These are phyloP conservation scores for Mortierella claussenii DNA, from an alignment of 192 early-diverging fungal species.

Conservation along the genomic window DNA sequence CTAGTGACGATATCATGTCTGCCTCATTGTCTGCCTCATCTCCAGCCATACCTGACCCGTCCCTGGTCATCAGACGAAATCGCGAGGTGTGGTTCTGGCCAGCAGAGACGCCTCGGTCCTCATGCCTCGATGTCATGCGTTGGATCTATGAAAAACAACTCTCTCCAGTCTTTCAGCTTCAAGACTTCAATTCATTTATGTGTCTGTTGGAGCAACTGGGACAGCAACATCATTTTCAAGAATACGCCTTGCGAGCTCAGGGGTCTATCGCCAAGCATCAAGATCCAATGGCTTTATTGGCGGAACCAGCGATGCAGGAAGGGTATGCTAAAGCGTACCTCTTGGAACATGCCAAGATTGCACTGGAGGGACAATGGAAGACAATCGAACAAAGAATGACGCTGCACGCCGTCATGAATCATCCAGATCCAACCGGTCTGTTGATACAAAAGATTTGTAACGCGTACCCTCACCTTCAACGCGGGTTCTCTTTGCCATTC, in stretches of 20 bases:
- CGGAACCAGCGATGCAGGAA: neutral
- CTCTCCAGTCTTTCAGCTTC: too few relatives aligned
- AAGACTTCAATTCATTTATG: constrained; percentile 8
- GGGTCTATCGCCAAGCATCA: neutral
- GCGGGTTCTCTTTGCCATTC: too few relatives aligned
- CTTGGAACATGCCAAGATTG: too few relatives aligned
- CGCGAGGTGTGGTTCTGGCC: constrained; percentile 14
- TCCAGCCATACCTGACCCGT: too few relatives aligned
- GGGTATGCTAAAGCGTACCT: neutral
- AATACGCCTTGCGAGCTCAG: neutral
- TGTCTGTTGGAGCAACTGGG: neutral
- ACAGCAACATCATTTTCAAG: constrained; percentile 10
- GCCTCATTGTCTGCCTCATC: too few relatives aligned
- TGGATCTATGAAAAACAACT: constrained; percentile 3
- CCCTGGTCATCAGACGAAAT: neutral
- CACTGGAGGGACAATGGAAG: too few relatives aligned
- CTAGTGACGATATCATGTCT: too few relatives aligned
- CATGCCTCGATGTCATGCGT: constrained; percentile 3
- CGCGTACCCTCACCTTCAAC: too few relatives aligned
- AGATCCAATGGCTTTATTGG: neutral
- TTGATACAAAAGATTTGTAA: too few relatives aligned
- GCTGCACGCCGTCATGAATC: too few relatives aligned
- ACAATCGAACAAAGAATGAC: too few relatives aligned
- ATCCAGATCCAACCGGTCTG: too few relatives aligned
- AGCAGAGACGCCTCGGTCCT: neutral